Conservation (phyloP, 2,329 filamentous ascomycete genomes). For the Pseudogymnoascus verrucosus region DNA sequence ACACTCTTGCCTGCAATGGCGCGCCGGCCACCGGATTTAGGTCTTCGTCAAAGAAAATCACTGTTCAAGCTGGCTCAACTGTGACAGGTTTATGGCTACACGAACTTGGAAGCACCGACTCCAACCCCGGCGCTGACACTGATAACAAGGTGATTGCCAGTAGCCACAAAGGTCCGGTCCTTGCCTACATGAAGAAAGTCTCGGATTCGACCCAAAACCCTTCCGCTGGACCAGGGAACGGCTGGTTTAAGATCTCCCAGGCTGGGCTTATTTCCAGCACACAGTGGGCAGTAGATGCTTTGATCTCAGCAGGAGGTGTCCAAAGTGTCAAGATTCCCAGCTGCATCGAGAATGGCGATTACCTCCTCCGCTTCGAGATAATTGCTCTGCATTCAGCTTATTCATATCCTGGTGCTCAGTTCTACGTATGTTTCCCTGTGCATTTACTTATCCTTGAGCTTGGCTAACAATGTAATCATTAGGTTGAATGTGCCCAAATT, state of each 20-base stretch:
- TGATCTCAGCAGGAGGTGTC: slow-evolving; percentile 22
- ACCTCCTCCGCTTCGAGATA: slow-evolving; percentile 46
- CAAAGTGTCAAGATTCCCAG: slow-evolving; percentile 38
- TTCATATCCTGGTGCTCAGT: slow-evolving; percentile 29
- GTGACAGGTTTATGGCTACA: not conserved
- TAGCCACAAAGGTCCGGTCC: slow-evolving; percentile 37
- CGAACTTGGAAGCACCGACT: not conserved
- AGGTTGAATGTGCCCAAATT: slow-evolving; percentile 30
- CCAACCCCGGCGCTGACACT: not conserved
- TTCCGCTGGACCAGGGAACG: slow-evolving; percentile 19
- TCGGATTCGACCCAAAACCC: slow-evolving; percentile 27
- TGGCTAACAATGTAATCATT: not conserved
- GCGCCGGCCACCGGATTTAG: not conserved
- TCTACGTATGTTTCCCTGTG: slow-evolving; percentile 24
- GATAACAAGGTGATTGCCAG: slow-evolving; percentile 30
- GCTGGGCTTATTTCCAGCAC: slow-evolving; percentile 14
- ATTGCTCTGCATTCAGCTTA: slow-evolving; percentile 30
- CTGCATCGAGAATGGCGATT: slow-evolving; percentile 45
- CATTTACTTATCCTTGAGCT: not conserved
- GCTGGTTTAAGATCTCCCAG: slow-evolving; percentile 40
- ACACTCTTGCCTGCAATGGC: not conserved
- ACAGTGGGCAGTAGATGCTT: slow-evolving; percentile 21
- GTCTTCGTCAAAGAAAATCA: slow-evolving; percentile 1
- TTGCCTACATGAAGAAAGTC: slow-evolving; percentile 39
- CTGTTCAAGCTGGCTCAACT: not conserved